Percentiles rank a stretch among this genome's conserved stretches.
Evolutionary conservation across 768 basidiomycete genomes (phyloP).

Genomic region (Zangia roseola): DNA sequence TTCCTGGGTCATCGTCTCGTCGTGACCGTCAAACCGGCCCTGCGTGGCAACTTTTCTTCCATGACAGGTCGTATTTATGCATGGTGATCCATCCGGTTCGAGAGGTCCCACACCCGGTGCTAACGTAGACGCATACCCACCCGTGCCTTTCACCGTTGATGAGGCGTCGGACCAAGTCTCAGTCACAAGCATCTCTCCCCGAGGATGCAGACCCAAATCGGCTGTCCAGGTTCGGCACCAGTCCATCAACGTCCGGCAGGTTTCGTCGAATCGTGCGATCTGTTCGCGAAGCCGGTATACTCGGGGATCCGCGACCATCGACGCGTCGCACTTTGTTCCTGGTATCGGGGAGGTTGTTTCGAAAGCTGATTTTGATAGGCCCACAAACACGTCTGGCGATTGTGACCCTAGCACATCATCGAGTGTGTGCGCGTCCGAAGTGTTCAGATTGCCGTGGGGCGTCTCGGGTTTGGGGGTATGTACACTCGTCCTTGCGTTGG

Average conservation of each 20-base stretch:
- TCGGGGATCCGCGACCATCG: constrained; percentile 12
- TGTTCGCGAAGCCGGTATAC: constrained; percentile 3
- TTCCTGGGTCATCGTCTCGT: neutral
- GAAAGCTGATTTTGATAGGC: neutral
- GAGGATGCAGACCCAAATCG: neutral
- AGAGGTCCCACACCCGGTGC: too few relatives aligned
- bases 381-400: too few relatives aligned
- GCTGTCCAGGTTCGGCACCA: constrained; percentile 9
- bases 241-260: constrained; percentile 2
- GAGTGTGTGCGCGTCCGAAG: neutral
- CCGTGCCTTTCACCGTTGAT: neutral
- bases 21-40: neutral
- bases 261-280: constrained; percentile 5
- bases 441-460: too few relatives aligned
- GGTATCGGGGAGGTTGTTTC: neutral
- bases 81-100: neutral
- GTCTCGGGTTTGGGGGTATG: neutral
- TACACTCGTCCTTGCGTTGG: neutral
- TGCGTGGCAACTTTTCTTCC: neutral
- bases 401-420: neutral
- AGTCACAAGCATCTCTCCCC: neutral
- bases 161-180: neutral
- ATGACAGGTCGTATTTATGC: neutral
- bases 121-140: neutral
- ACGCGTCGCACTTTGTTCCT: neutral